Conservation (phyloP, 345 rosid genomes). For the Citrus maxima region DNA sequence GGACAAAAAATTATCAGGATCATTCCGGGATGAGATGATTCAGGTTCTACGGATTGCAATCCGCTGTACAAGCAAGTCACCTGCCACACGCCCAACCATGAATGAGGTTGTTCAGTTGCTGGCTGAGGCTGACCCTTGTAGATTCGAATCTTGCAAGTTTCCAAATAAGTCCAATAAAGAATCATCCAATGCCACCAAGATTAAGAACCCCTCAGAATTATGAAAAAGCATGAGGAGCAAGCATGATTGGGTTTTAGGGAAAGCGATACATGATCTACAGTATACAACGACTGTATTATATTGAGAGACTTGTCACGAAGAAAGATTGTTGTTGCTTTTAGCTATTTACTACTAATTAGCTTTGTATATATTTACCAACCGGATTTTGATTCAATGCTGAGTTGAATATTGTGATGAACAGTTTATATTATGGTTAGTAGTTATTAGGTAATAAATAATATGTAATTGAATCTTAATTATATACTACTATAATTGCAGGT, state of each 20-base stretch:
- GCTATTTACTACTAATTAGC: constrained; percentile 16
- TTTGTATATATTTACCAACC: constrained; percentile 18
- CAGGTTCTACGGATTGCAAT: constrained; percentile 70
- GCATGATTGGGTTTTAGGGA: constrained; percentile 15
- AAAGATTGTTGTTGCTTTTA: constrained; percentile 2
- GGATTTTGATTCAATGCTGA: too few species aligned
- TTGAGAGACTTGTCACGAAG: constrained; percentile 24
- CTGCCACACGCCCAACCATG: constrained; percentile 80
- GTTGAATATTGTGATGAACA: too few species aligned
- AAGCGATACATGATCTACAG: constrained; percentile 15
- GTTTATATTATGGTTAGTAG: too few species aligned
- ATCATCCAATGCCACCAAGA: constrained; percentile 29
- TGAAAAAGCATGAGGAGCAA: constrained; percentile 11
- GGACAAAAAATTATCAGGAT: constrained; percentile 59
- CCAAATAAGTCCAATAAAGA: constrained; percentile 49
- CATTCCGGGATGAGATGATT: constrained; percentile 71
- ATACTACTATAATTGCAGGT: too few species aligned
- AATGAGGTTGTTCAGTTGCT: constrained; percentile 81
- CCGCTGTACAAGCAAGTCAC: constrained; percentile 59
- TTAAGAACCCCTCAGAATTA: constrained; percentile 33
- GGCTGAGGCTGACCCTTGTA: constrained; percentile 62
- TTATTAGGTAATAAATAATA: too few species aligned
- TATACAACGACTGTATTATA: neutral
- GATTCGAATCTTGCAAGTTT: constrained; percentile 39
- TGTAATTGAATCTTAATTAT: too few species aligned